A percentile compares a stretch with the other conserved stretches of the same genome.
Conservation (phyloP, 441 rosid genomes). For the Euphorbia schlechtendalii region DNA sequence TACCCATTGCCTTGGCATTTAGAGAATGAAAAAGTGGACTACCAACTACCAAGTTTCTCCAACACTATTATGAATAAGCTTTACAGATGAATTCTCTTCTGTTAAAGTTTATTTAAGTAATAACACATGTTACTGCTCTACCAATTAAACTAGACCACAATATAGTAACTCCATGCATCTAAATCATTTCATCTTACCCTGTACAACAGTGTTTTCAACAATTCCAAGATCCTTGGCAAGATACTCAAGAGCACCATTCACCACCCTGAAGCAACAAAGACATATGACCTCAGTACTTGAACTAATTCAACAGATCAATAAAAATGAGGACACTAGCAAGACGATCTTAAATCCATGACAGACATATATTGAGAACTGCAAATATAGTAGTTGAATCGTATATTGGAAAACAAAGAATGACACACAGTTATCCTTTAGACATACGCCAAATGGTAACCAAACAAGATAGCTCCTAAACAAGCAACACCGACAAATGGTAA, state of each 20-base stretch:
- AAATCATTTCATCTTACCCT: conserved; percentile 47
- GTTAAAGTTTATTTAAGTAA: not conserved
- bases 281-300: not conserved
- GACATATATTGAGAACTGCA: not conserved
- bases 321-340: not conserved
- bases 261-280: conserved; percentile 53
- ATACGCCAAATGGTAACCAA: conserved; percentile 98
- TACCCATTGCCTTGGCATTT: not conserved
- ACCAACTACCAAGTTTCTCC: not conserved
- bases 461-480: conserved; percentile 87
- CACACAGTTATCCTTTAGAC: conserved; percentile 8
- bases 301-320: not conserved
- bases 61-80: not conserved
- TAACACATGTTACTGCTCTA: not conserved
- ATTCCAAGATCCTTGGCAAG: conserved; percentile 94
- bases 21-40: not conserved
- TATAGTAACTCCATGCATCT: not conserved
- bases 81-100: not conserved
- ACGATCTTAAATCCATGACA: not conserved
- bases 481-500: conserved; percentile 90
- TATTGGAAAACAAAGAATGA: not conserved
- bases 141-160: not conserved
- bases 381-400: not conserved
- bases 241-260: conserved; percentile 93
- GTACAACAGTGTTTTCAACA: conserved; percentile 71